Evolutionary conservation across 1,284 basidiomycete species (phyloP).

Genomic region (Heterobasidion annosum): DNA sequence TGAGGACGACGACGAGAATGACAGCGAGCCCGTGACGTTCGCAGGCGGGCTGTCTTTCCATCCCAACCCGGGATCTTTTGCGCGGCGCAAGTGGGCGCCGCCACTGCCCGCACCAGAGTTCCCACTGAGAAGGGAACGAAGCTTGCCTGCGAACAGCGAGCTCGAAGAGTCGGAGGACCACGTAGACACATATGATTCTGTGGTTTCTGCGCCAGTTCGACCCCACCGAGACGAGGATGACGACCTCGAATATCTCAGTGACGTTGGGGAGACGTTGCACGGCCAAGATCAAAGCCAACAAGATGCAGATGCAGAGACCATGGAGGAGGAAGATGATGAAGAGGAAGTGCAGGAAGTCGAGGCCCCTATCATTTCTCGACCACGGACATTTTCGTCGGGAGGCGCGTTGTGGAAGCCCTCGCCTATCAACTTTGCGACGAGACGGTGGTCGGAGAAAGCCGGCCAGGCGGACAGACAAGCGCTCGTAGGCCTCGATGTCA

Average conservation of each 20-base stretch:
- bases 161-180: neutral
- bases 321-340: constrained; percentile 20
- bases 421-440: constrained; percentile 43
- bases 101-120: constrained; percentile 11
- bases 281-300: no score
- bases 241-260: no score
- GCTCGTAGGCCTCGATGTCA: neutral
- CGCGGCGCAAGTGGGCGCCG: constrained; percentile 28
- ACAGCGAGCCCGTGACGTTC: neutral
- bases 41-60: constrained; percentile 8
- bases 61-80: constrained; percentile 21
- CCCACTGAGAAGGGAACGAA: neutral
- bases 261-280: no score
- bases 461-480: neutral
- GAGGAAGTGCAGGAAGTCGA: constrained; percentile 30
- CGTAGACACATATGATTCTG: neutral
- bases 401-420: constrained; percentile 36
- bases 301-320: constrained; percentile 15
- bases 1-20: constrained; percentile 2
- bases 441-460: constrained; percentile 37
- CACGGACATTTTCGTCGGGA: constrained; percentile 11
- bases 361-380: constrained; percentile 15
- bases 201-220: neutral
- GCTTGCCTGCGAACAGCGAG: neutral
- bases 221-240: neutral